Base-by-base conservation (phyloP, 2,329 filamentous ascomycete genomes). In the Capronia americana region DNA sequence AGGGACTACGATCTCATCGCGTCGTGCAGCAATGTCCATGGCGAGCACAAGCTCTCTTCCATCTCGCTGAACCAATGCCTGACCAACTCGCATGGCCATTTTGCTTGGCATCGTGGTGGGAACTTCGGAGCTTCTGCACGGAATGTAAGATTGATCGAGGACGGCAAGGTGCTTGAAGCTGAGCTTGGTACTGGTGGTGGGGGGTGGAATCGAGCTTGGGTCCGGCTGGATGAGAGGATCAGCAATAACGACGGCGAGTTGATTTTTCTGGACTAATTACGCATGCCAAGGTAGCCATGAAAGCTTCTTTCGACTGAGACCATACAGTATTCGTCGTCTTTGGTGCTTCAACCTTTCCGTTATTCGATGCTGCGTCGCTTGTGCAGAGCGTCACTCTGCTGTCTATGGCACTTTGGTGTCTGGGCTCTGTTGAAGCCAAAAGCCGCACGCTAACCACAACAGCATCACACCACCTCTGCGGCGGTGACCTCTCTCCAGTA, bases 221-320 rank as follows among this genome's bases (percentile, higher is more conserved):
- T 79, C 23, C 70, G 74, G 28, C 66, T 81, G 69, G 75, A 80
- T 70, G 78, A 80, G 69, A 71, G 75, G 51, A 79, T 81, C 51
- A 73, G 74, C 28, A 80, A 80, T 66, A 72, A 76, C 20, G 71
- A 80, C 63, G 78, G 78, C 3, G 69, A 74, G 46, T 67, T 80
- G 71, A 70, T 72, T 7, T 72, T 69, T 28, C 55, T 73, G 38
- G 58, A 57, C 20, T 70, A 61, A 66, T 57, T 23, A 23, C 23
- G 26, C 48, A 26, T 23, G 48, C 23, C 10, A 53, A 53, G 48
- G 7, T 53, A 28, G 48, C 11, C 20, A 26, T 53, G 48, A 53
- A 53, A 28, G 23, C 48, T 53, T 53, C 14, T 26, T 53, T 26
- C 48, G 14, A 28, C 11, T 11, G n/a, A 10, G 10, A 24, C 48